Percentiles rank a stretch among this genome's conserved stretches.
Evolutionary conservation across 2,329 filamentous ascomycete species (phyloP).

Genomic region (Xylariaceae sp.): DNA sequence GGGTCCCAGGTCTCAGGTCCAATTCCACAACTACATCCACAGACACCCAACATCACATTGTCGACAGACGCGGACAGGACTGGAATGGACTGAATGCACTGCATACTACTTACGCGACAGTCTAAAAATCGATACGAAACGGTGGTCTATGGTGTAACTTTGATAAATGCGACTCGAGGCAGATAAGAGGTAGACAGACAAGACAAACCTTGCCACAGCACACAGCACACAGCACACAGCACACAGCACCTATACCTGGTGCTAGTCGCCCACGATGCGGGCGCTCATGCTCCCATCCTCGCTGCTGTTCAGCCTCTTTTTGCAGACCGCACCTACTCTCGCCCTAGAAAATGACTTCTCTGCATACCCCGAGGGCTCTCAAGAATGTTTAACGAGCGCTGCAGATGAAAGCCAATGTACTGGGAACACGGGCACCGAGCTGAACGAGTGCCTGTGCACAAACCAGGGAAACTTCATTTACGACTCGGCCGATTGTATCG

Average conservation of each 20-base stretch:
- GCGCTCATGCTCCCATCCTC: constrained; percentile 13
- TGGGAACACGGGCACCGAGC: constrained; percentile 31
- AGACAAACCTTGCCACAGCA: too few species aligned
- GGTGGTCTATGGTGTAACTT: too few species aligned
- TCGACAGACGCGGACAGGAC: too few species aligned
- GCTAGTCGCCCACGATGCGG: constrained; percentile 12
- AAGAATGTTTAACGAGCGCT: constrained; percentile 39
- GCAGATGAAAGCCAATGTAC: constrained; percentile 37
- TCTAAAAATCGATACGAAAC: too few species aligned
- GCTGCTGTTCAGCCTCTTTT: constrained; percentile 24
- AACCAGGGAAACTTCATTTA: constrained; percentile 47
- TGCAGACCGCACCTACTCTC: constrained; percentile 18
- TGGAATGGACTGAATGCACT: too few species aligned
- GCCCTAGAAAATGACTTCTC: constrained; percentile 37
- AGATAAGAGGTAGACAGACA: too few species aligned
- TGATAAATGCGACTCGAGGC: too few species aligned
- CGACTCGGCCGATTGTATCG: constrained; percentile 43
- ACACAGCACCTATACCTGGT: neutral
- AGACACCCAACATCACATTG: too few species aligned
- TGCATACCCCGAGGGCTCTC: constrained; percentile 36
- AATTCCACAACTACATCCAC: too few species aligned
- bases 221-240: too few species aligned
- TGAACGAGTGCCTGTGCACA: constrained; percentile 47
- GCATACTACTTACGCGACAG: too few species aligned
- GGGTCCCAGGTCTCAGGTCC: too few species aligned